Base-by-base conservation (phyloP, 2,329 filamentous ascomycete genomes). In the Metarhizium brunneum region DNA sequence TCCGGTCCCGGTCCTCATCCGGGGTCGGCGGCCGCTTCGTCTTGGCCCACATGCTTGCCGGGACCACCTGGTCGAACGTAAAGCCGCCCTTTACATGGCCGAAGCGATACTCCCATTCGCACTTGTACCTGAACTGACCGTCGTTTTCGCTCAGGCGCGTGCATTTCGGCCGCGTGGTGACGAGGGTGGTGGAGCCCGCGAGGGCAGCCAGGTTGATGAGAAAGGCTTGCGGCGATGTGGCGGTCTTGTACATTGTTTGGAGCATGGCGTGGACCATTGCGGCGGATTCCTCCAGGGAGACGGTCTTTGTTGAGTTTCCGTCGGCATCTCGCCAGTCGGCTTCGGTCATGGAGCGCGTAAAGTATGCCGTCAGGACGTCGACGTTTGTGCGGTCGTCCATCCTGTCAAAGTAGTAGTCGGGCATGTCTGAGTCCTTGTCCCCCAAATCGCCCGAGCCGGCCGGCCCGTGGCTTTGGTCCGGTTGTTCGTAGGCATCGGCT, bases 201-300 rank as follows among this genome's bases (percentile, higher is more conserved):
- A 85, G 71, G 4, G 80, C 80, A 0, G 81, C 76, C 6, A 85
- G 65, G 62, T 84, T 85, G 60, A 83, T 78, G 13, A 85, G 68
- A 60, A 85, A 84, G 0, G 76, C 73, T 62, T 84, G 76, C 5
- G 78, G 75, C 11, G 74, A 78, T 1, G 71, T 67, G 0, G 81
- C 78, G 48, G 76, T 73, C 43, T 72, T 73, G 57, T 77, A 73
- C 57, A 84, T 73, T 54, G 76, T 76, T 54, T 78, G 75, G 29
- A 84, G 71, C n/a, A 79, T 73, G 47, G 76, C 71, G 56, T 78
- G 74, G 52, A 77, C 73, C n/a, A 86, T 71, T 35, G 77, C 80
- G 11, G 71, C 67, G 1, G 78, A 78, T 62, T 85, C 82, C 6
- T 79, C 77, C 47, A 82, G 69, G 32, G 69, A 69, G 47, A 76